These are phyloP conservation scores for Neurospora sublineolata DNA, from an alignment of 495 filamentous ascomycete species.

Conservation along the genomic window DNA sequence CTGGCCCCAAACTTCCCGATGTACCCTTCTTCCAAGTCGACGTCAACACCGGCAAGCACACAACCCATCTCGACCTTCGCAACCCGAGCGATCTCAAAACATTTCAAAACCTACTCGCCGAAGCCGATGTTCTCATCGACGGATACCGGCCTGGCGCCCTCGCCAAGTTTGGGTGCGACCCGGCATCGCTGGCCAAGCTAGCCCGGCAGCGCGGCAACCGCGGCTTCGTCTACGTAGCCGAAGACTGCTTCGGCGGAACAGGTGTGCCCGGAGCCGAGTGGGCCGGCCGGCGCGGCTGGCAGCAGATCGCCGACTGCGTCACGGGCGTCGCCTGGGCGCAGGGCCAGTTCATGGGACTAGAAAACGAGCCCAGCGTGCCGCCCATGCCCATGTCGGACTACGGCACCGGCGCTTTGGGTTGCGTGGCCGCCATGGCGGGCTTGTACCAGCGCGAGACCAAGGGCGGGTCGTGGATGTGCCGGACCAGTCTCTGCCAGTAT, in stretches of 20 bases:
- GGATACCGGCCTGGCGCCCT: constrained; percentile 59
- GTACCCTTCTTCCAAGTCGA: constrained; percentile 76
- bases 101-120: constrained; percentile 49
- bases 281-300: constrained; percentile 42
- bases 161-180: constrained; percentile 52
- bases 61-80: constrained; percentile 45
- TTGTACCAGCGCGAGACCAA: constrained; percentile 49
- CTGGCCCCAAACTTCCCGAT: constrained; percentile 53
- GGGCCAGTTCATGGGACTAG: constrained; percentile 57
- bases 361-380: constrained; percentile 56
- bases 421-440: constrained; percentile 51
- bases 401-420: constrained; percentile 56
- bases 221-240: constrained; percentile 57
- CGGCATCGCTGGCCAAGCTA: constrained; percentile 38
- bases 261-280: constrained; percentile 30
- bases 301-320: constrained; percentile 47
- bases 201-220: constrained; percentile 37
- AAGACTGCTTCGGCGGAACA: constrained; percentile 57
- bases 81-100: constrained; percentile 34
- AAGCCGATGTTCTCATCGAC: constrained; percentile 51
- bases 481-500: constrained; percentile 48
- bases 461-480: constrained; percentile 55
- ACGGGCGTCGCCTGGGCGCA: constrained; percentile 62
- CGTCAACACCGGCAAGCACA: constrained; percentile 59
- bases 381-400: constrained; percentile 78